phyloP scores from a whole-genome alignment of 441 rosid species.

The Capsella rubella region DNA sequence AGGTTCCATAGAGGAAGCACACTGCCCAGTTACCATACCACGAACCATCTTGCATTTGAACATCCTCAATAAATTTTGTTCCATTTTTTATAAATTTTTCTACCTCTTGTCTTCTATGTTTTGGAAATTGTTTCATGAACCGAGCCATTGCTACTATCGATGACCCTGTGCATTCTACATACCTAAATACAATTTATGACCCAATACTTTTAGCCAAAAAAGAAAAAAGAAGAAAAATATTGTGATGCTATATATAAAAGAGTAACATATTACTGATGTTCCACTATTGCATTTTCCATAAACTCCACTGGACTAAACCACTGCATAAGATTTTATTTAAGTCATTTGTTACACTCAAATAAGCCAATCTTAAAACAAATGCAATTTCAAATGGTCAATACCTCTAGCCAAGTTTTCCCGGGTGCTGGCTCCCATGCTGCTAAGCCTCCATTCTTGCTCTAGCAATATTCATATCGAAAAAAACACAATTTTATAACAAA shows the following conservation, averaged over 20 bases:
- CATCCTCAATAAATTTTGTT: background rate
- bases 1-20: background rate
- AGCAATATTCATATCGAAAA: background rate
- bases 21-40: background rate
- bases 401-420: background rate
- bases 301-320: background rate
- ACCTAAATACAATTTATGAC: background rate
- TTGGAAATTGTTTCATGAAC: background rate
- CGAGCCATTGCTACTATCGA: background rate
- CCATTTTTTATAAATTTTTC: background rate
- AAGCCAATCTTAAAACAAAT: background rate
- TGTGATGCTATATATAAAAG: too few species aligned
- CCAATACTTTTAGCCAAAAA: background rate
- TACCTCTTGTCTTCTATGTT: background rate
- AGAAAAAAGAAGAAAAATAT: too few species aligned
- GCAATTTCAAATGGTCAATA: too few species aligned
- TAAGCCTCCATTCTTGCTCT: background rate
- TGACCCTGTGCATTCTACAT: background rate
- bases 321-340: background rate
- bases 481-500: too few species aligned
- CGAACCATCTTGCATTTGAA: background rate
- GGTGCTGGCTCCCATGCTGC: background rate
- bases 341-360: background rate
- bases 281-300: background rate
- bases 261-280: background rate